phyloP scores from a whole-genome alignment of 1,284 basidiomycete genomes.

The Trametes sp. region DNA sequence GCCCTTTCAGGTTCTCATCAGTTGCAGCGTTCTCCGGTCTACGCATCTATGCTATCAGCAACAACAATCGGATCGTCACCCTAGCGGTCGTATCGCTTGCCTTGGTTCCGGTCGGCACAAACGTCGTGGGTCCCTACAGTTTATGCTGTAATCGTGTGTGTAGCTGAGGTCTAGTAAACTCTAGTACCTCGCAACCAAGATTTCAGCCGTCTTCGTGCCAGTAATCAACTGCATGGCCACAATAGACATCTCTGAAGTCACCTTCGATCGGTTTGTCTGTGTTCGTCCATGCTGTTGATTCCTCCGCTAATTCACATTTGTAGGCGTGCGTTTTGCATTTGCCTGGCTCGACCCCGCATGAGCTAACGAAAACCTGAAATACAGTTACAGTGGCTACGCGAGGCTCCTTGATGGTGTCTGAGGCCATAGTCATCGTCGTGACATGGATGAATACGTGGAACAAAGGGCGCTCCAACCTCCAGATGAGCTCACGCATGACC shows the following conservation, averaged over 20 bases:
- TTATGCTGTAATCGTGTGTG: neutral
- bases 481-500: constrained; percentile 7
- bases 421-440: constrained; percentile 26
- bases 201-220: neutral
- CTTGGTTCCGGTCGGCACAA: constrained; percentile 24
- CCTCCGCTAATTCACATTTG: neutral
- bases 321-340: neutral
- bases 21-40: constrained; percentile 23
- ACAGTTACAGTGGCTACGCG: constrained; percentile 25
- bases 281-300: neutral
- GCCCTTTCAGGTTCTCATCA: neutral
- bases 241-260: neutral
- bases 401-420: constrained; percentile 20
- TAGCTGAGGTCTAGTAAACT: neutral
- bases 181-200: neutral
- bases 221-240: neutral
- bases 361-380: neutral
- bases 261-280: neutral
- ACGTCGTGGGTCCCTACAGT: constrained; percentile 12
- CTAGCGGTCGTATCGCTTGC: constrained; percentile 19
- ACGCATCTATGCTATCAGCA: constrained; percentile 28
- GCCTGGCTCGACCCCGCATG: neutral
- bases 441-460: constrained; percentile 29
- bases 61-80: constrained; percentile 13
- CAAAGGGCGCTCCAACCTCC: constrained; percentile 3